Evolutionary conservation across 2,329 filamentous ascomycete genomes (phyloP).

Genomic region (Aspergillus texensis): DNA sequence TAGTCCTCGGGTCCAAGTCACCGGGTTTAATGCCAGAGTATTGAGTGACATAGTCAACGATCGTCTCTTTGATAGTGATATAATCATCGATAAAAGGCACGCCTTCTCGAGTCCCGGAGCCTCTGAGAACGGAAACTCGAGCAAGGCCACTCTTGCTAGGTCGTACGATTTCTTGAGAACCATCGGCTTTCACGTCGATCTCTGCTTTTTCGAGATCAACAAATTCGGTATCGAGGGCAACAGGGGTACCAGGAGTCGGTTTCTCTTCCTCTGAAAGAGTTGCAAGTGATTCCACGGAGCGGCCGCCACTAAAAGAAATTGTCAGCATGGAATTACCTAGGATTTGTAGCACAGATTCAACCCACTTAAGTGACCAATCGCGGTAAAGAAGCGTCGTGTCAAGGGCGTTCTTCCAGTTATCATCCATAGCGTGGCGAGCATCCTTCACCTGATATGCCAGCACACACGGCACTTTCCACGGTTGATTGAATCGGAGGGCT

Average conservation of each 20-base stretch:
- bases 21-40: constrained; percentile 88
- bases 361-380: constrained; percentile 61
- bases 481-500: constrained; percentile 82
- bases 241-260: constrained; percentile 71
- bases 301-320: constrained; percentile 32
- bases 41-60: constrained; percentile 92
- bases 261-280: constrained; percentile 59
- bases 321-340: constrained; percentile 2
- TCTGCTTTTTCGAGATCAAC: constrained; percentile 90
- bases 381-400: constrained; percentile 84
- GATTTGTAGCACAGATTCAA: constrained; percentile 12
- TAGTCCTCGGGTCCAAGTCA: constrained; percentile 79
- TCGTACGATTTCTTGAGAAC: constrained; percentile 85
- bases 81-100: constrained; percentile 96
- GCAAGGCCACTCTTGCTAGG: constrained; percentile 89
- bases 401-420: constrained; percentile 80
- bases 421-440: constrained; percentile 79
- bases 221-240: constrained; percentile 95
- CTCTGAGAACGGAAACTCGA: constrained; percentile 87
- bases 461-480: constrained; percentile 91
- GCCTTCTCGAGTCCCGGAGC: constrained; percentile 74
- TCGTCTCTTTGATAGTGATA: constrained; percentile 84
- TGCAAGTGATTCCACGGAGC: constrained; percentile 41
- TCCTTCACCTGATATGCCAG: constrained; percentile 82
- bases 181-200: constrained; percentile 94